phyloP scores from a whole-genome alignment of 352 stramenopile genomes.

The Halophytophthora batemanensis region DNA sequence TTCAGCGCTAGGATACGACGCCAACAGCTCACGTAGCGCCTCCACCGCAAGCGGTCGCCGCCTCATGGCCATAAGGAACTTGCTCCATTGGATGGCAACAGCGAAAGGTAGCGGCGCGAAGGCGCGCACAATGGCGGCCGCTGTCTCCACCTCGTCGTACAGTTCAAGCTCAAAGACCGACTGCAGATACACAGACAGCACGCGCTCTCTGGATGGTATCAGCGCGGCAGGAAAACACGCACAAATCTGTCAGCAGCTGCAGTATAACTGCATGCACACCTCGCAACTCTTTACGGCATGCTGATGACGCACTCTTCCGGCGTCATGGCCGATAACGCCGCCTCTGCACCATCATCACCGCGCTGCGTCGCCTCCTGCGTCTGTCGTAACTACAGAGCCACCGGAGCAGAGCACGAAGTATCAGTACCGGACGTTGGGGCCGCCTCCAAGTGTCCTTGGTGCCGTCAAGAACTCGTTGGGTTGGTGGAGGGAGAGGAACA shows the following conservation, averaged over 20 bases:
- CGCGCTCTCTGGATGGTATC: conserved; percentile 56
- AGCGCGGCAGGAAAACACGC: neutral
- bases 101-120: conserved; percentile 42
- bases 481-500: no score
- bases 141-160: conserved; percentile 54
- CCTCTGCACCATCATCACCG: no score
- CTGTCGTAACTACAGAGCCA: no score
- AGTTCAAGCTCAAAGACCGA: conserved; percentile 57
- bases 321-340: no score
- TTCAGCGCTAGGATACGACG: conserved; percentile 9
- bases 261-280: no score
- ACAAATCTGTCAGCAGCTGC: no score
- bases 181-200: conserved; percentile 68
- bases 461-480: no score
- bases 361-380: no score
- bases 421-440: no score
- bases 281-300: neutral
- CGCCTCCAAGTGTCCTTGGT: no score
- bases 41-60: conserved; percentile 26
- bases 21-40: conserved; percentile 24
- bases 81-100: conserved; percentile 51
- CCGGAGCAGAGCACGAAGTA: no score
- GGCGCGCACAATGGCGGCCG: conserved; percentile 29
- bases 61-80: conserved; percentile 67
- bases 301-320: conserved; percentile 18